Base-by-base conservation (phyloP, 768 basidiomycete genomes). In the Terana coerulea region DNA sequence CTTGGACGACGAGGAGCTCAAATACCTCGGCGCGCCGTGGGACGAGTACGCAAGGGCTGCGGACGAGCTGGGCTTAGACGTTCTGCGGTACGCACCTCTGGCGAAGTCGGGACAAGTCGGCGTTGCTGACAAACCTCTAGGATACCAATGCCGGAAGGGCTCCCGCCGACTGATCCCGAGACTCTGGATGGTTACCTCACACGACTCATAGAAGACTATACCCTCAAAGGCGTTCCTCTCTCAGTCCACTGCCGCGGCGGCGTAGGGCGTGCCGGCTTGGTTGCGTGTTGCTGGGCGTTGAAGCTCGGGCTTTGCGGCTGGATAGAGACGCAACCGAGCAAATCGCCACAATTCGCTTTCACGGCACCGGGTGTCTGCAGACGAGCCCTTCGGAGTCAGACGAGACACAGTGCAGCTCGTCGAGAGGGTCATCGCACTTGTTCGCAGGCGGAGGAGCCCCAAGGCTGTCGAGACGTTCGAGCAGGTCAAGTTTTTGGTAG, bases 391-490 rank as follows among this genome's bases (percentile, higher is more conserved):
- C 26, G 49, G 53, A 15, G 66, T 73, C 34, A 65, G 71, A 9
- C 62, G 64, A 37, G 78, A 78, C 47, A 78, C 84, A 12, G 61
- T 95, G 52, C 72, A 76, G 31, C 75, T 91, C 39, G 84, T 92
- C 8, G 84, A 89, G 62, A 76, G 79, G 22, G 83, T 80, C 1
- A 89, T 98, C 48, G 69, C 73, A 5, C 78, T 92, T 50, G 80
- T 94, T 7, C 70, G 95, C 43, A 71, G 78, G 55, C 71, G 93
- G 55, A 72, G 95, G 54, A 93, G 92, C 59, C 67, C 85, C 51
- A 98, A 98, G 65, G 93, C 94, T 1, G 80, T 98, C 34, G 95
- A 98, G 66, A 95, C 92, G 3, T 85, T 88, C 64, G 92, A 97
- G 64, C 95, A 98, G 67, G 95, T 95, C 14, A 71, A 75, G 57